Percentiles rank a stretch among this genome's conserved stretches.
phyloP scores from a whole-genome alignment of 768 basidiomycete species.

The Heimioporus sp. region DNA sequence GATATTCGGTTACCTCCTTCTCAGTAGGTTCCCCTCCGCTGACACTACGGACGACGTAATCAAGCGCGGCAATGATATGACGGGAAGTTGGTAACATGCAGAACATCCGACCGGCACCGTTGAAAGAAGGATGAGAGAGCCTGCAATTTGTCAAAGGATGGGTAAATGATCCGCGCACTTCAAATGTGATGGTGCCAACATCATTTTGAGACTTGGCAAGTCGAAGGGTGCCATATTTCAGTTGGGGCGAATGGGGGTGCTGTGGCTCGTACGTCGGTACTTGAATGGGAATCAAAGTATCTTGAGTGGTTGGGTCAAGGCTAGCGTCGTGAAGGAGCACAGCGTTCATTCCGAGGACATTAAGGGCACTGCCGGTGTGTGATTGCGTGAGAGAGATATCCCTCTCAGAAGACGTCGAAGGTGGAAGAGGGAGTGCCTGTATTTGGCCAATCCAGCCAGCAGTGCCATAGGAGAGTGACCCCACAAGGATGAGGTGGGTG shows the following conservation, averaged over 20 bases:
- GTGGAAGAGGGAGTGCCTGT: slow-evolving; percentile 12
- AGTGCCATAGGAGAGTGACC: neutral
- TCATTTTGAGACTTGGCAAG: too few relatives aligned
- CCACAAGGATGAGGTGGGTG: slow-evolving; percentile 18
- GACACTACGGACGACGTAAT: too few relatives aligned
- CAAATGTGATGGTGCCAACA: too few relatives aligned
- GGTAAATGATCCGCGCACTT: too few relatives aligned
- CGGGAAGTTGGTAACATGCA: too few relatives aligned
- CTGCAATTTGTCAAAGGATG: too few relatives aligned
- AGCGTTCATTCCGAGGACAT: neutral
- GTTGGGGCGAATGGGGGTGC: too few relatives aligned
- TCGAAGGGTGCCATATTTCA: neutral
- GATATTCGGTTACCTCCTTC: too few relatives aligned
- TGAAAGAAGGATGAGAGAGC: too few relatives aligned
- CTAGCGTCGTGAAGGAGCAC: slow-evolving; percentile 14
- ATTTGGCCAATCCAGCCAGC: slow-evolving; percentile 9
- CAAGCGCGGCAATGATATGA: too few relatives aligned
- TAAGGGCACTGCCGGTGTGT: slow-evolving; percentile 8
- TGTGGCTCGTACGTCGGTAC: neutral
- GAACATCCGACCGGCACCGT: too few relatives aligned
- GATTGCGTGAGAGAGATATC: slow-evolving; percentile 3
- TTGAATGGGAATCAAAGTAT: slow-evolving; percentile 10
- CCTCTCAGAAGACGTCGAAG: neutral
- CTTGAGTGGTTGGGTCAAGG: slow-evolving; percentile 6
- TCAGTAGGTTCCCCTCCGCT: too few relatives aligned